Evolutionary conservation across 2,329 filamentous ascomycete species (phyloP), one percentile per base, ranked within the genome.

Genomic region (Pseudogymnoascus sp.): DNA sequence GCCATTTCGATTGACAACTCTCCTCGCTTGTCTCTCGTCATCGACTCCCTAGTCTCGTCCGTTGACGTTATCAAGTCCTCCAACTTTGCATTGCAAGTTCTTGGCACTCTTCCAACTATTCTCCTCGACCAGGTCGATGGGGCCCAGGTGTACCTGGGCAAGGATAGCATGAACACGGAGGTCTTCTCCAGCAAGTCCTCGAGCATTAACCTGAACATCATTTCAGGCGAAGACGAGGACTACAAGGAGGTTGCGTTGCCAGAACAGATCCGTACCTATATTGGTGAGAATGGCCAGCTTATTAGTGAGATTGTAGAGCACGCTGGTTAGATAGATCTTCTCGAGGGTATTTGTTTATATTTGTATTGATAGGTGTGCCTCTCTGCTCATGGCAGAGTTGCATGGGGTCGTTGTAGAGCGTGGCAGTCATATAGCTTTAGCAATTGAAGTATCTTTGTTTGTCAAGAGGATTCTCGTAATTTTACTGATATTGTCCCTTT

Each of bases 1-100:
- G 92, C 94, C n/a, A 89, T 99, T 65, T 93, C 92, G 4, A 83
- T 97, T 68, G 94, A 97, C 77, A 97, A 97, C 77, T 93, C 88
- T 61, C 84, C 81, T 54, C 87, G 90, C 58, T 80, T 95, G 15
- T 95, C 90, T 29, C 83, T 99, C 60, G 85, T 97, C 59, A 83
- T 97, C 60, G 93, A 97, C 69, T 90, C 86, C 0, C 85, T 97
- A 9, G 90, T 97, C 57, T 95, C 90, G 58, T 91, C 89, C 33
- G 85, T 99, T 62, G 94, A 99, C 71, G 89, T 96, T 24, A 94
- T 99, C 79, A 97, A 97, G 77, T 93, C 89, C 57, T 84, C 89
- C 68, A 96, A 94, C 74, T 96, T 99, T 72, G 92, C 92, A 11
- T 79, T 97, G n/a, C 92, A 97, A 75, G 89, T 99, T 60, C 78